Conservation (phyloP, 1,284 basidiomycete species). For the Lignosus rhinocerotis region DNA sequence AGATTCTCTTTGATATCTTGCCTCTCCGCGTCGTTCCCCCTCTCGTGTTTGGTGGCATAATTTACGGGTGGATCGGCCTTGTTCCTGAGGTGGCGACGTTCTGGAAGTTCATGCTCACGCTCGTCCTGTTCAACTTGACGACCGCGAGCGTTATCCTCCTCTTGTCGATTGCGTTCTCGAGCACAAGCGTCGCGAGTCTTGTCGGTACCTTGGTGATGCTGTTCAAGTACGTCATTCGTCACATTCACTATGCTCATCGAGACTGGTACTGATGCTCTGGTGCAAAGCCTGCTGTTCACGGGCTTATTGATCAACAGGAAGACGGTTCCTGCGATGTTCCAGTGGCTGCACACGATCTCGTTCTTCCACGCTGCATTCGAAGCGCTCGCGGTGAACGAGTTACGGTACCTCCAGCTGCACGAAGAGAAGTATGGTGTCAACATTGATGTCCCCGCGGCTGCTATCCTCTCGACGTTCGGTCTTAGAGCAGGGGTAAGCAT, state of each 20-base stretch:
- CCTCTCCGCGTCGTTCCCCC: conserved; percentile 94
- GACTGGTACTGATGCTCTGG: not conserved
- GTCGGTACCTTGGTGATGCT: conserved; percentile 96
- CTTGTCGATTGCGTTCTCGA: conserved; percentile 86
- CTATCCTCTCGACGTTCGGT: conserved; percentile 88
- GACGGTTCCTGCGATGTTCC: conserved; percentile 69
- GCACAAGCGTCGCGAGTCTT: conserved; percentile 86
- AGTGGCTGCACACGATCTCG: conserved; percentile 88
- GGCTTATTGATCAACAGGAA: conserved; percentile 94
- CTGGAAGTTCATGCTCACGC: conserved; percentile 96
- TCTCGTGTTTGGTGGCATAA: conserved; percentile 91
- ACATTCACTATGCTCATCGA: not conserved
- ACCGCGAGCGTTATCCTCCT: conserved; percentile 91
- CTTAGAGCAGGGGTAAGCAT: conserved; percentile 74
- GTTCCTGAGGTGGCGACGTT: conserved; percentile 87
- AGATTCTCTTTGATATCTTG: conserved; percentile 95
- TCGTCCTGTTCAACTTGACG: conserved; percentile 94
- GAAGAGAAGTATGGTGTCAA: conserved; percentile 90
- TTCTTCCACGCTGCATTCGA: conserved; percentile 99
- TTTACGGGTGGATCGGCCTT: conserved; percentile 91
- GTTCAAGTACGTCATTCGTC: conserved; percentile 77
- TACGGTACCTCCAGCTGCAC: conserved; percentile 92
- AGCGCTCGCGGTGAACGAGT: conserved; percentile 92
- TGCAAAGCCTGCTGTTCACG: conserved; percentile 86
- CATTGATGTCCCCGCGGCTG: conserved; percentile 91